Conservation (phyloP, 352 stramenopile species). For the Peronospora destructor region DNA sequence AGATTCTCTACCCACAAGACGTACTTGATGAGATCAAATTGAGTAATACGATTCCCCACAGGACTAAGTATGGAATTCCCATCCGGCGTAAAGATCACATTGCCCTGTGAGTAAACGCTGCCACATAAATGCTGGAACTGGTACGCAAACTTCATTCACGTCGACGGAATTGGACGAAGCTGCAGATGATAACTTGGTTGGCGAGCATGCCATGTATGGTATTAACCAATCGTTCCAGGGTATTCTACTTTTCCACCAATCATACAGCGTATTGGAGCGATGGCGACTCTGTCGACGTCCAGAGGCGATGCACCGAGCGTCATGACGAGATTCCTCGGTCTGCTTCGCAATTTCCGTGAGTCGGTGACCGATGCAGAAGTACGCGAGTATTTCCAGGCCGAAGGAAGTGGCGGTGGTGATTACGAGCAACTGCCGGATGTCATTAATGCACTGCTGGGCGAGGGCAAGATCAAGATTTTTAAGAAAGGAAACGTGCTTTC, state of each 20-base stretch:
- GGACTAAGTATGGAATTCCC: constrained; percentile 89
- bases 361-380: constrained; percentile 75
- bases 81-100: constrained; percentile 90
- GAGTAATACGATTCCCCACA: constrained; percentile 91
- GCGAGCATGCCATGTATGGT: constrained; percentile 18
- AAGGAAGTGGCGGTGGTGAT: constrained; percentile 39
- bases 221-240: constrained; percentile 24
- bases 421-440: constrained; percentile 78
- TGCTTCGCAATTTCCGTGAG: constrained; percentile 76
- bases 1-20: too few relatives aligned
- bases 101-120: constrained; percentile 91
- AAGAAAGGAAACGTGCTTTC: constrained; percentile 81
- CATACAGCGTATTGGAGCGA: constrained; percentile 3
- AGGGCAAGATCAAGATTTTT: constrained; percentile 87
- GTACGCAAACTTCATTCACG: constrained; percentile 84
- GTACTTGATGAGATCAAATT: constrained; percentile 91
- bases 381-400: constrained; percentile 68
- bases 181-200: too few relatives aligned
- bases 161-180: too few relatives aligned
- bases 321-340: constrained; percentile 62
- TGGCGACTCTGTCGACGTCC: constrained; percentile 24
- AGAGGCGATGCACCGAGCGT: constrained; percentile 30
- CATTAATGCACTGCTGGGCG: constrained; percentile 80
- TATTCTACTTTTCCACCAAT: constrained; percentile 31
- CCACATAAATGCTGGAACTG: constrained; percentile 91